Percentiles rank a stretch among this genome's conserved stretches.
These are phyloP conservation scores for Aspergillus campestris DNA, from an alignment of 495 filamentous ascomycete genomes.

Conservation along the genomic window DNA sequence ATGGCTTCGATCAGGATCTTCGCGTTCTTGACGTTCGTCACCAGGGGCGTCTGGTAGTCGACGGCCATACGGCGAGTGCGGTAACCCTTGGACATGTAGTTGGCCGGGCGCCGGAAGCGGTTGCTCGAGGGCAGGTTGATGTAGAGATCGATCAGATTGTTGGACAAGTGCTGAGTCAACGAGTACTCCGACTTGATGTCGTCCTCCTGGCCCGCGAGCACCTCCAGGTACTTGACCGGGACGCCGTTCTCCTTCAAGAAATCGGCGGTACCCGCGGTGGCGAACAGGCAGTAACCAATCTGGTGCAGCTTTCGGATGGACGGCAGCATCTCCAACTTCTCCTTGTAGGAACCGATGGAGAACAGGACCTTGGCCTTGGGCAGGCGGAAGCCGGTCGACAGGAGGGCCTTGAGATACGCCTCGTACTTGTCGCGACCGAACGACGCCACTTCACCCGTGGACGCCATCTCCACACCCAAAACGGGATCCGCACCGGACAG, in stretches of 20 bases:
- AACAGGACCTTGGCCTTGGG: slow-evolving; percentile 91
- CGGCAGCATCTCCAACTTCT: slow-evolving; percentile 94
- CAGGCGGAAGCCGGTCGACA: slow-evolving; percentile 94
- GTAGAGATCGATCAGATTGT: slow-evolving; percentile 95
- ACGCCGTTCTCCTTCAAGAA: slow-evolving; percentile 89
- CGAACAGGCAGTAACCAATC: slow-evolving; percentile 88
- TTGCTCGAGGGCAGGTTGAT: slow-evolving; percentile 99
- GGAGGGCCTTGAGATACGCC: slow-evolving; percentile 89
- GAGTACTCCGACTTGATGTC: slow-evolving; percentile 94
- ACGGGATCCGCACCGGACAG: slow-evolving; percentile 94
- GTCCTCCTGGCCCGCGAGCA: slow-evolving; percentile 59
- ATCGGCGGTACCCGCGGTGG: slow-evolving; percentile 91
- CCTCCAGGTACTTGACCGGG: slow-evolving; percentile 83
- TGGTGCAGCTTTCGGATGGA: slow-evolving; percentile 81
- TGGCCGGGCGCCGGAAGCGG: slow-evolving; percentile 87
- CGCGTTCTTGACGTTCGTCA: slow-evolving; percentile 98
- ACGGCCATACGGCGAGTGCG: slow-evolving; percentile 94
- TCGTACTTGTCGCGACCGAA: slow-evolving; percentile 96
- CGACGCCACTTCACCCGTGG: slow-evolving; percentile 94
- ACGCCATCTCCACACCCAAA: slow-evolving; percentile 97
- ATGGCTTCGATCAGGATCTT: slow-evolving; percentile 96
- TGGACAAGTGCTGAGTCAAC: slow-evolving; percentile 86
- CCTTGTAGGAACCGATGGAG: slow-evolving; percentile 94
- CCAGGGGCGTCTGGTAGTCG: slow-evolving; percentile 93
- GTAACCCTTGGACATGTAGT: slow-evolving; percentile 97